Conservation (phyloP, 495 filamentous ascomycete genomes). For the Talaromyces thailandensis region DNA sequence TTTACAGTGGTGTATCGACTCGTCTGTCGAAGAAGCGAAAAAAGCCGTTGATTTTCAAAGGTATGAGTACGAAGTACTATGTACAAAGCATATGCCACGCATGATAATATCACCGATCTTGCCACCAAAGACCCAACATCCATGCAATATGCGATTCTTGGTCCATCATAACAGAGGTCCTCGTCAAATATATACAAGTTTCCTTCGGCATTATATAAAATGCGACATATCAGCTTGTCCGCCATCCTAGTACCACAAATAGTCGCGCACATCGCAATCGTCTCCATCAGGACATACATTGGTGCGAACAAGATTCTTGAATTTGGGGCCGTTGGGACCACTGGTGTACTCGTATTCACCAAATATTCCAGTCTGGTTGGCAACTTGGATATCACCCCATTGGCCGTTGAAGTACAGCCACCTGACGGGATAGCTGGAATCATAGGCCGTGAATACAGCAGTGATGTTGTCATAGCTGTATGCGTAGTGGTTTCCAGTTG, state of each 20-base stretch:
- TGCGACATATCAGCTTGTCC: too few species aligned
- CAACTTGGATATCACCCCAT: slow-evolving; percentile 52
- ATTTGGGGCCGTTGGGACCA: slow-evolving; percentile 48
- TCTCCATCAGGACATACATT: slow-evolving; percentile 29
- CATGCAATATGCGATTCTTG: not conserved
- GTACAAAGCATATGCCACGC: not conserved
- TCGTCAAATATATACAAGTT: not conserved
- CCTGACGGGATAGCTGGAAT: slow-evolving; percentile 28
- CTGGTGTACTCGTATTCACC: slow-evolving; percentile 36
- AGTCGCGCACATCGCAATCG: not conserved
- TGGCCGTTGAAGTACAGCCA: slow-evolving; percentile 45
- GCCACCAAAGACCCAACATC: not conserved
- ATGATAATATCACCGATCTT: not conserved
- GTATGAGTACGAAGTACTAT: not conserved
- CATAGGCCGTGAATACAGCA: slow-evolving; percentile 32
- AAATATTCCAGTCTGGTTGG: slow-evolving; percentile 40
- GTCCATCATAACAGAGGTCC: not conserved
- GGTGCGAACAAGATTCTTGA: slow-evolving; percentile 39
- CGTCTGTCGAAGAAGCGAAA: not conserved
- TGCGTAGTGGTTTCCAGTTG: slow-evolving; percentile 36
- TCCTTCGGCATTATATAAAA: not conserved
- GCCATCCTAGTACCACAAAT: not conserved
- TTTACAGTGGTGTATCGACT: not conserved
- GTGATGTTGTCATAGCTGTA: slow-evolving; percentile 37
- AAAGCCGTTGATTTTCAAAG: not conserved